A percentile compares a stretch with the other conserved stretches of the same genome.
These are phyloP conservation scores for Chlorociboria aeruginascens DNA, from an alignment of 495 filamentous ascomycete species.

Conservation along the genomic window DNA sequence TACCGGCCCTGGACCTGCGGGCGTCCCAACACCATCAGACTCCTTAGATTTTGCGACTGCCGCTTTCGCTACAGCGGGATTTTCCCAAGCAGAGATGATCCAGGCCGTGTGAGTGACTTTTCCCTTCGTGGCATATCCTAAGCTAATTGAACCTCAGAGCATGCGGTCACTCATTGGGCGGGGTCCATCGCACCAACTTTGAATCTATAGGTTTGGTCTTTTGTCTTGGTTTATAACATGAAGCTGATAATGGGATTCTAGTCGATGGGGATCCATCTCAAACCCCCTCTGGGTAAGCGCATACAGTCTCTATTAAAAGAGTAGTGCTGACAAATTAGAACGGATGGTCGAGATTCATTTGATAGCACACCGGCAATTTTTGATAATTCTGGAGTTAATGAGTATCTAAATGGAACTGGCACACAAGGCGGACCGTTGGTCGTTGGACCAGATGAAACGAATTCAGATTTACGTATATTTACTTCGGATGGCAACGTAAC, in stretches of 20 bases:
- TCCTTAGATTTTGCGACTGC: slow-evolving; percentile 3
- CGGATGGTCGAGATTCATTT: slow-evolving; percentile 15
- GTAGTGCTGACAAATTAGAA: slow-evolving; percentile 16
- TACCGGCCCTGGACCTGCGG: slow-evolving; percentile 25
- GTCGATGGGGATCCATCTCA: not conserved
- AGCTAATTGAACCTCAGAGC: slow-evolving; percentile 4
- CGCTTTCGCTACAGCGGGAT: slow-evolving; percentile 18
- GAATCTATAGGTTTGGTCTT: slow-evolving; percentile 8
- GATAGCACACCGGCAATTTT: slow-evolving; percentile 6
- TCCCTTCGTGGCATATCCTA: not conserved
- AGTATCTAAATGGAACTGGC: slow-evolving; percentile 5
- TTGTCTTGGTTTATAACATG: not conserved
- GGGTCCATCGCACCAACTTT: slow-evolving; percentile 8
- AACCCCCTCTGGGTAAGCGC: too few species aligned
- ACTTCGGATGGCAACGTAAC: slow-evolving; percentile 27
- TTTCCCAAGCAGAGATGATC: slow-evolving; percentile 12
- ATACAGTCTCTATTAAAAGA: too few species aligned
- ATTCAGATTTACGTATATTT: slow-evolving; percentile 30
- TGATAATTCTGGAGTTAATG: slow-evolving; percentile 1
- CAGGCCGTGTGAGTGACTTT: slow-evolving; percentile 6
- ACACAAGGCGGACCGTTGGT: slow-evolving; percentile 21
- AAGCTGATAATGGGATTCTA: too few species aligned
- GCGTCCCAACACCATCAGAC: slow-evolving; percentile 27
- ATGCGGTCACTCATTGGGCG: slow-evolving; percentile 14
- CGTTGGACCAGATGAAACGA: slow-evolving; percentile 17